A percentile compares a stretch with the other conserved stretches of the same genome.
Evolutionary conservation across 2,329 filamentous ascomycete genomes (phyloP).

Genomic region (Alternaria brassicicola): DNA sequence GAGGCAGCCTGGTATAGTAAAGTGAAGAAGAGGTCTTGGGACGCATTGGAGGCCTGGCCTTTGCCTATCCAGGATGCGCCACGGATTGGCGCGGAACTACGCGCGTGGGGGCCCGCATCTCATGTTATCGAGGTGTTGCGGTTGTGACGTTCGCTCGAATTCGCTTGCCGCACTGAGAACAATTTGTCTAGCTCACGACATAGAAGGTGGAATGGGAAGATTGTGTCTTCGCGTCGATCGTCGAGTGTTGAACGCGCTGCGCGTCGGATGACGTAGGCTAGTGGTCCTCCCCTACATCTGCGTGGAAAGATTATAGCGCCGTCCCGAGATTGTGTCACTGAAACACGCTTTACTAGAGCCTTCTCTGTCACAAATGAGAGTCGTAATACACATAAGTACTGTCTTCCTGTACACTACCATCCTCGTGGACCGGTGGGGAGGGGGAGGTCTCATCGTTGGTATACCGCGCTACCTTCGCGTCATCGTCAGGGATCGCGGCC

Average conservation of each 20-base stretch:
- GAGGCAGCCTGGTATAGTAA: neutral
- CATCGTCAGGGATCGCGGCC: constrained; percentile 30
- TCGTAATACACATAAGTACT: constrained; percentile 42
- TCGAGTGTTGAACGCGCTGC: neutral
- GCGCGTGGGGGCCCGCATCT: neutral
- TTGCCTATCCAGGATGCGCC: neutral
- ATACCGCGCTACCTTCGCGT: constrained; percentile 25
- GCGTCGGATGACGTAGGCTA: neutral
- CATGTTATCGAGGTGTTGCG: neutral
- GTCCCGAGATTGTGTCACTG: neutral
- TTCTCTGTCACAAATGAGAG: constrained; percentile 16
- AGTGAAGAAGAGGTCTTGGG: neutral
- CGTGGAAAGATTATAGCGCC: neutral
- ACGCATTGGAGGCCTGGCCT: neutral
- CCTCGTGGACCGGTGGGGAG: constrained; percentile 24
- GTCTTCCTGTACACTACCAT: constrained; percentile 40
- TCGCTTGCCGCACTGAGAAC: neutral
- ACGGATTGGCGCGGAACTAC: neutral
- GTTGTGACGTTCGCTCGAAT: neutral
- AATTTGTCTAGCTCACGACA: neutral
- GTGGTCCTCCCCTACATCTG: neutral
- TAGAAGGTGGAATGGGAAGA: neutral
- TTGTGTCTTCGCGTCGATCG: neutral
- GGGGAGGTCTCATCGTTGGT: constrained; percentile 18
- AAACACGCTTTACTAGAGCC: neutral